Evolutionary conservation across 371 early-diverging fungal species (phyloP), one percentile per base, ranked within the genome.

Genomic region (Homolaphlyctis polyrhiza): DNA sequence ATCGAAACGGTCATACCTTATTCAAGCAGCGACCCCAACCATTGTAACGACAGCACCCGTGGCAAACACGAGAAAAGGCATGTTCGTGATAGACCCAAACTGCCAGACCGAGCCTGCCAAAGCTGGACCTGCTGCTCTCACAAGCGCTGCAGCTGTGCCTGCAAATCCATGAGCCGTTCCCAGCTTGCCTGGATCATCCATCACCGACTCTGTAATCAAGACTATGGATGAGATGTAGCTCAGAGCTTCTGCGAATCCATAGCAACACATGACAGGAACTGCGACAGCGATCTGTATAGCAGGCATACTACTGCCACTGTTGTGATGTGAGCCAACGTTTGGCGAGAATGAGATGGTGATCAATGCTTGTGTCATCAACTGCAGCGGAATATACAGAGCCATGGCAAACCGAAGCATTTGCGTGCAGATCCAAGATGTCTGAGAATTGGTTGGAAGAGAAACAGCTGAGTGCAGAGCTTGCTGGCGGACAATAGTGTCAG

Each of bases 121-220:
- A 1, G 73, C 69, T 1, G 81, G 81, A 16, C 72, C 73, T n/a
- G 79, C 32, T 1, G 73, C 75, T 30, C 79, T 45, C 23, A 66
- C 58, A 14, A 50, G 51, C 0, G 81, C 78, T 1, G 79, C 73
- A 43, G 69, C 65, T 2, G 77, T 75, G 36, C 66, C 39, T 1
- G 79, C 77, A 33, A 79, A 51, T 0, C 81, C 81, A 63, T 81
- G 81, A 0, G 74, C 67, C 6, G 71, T 52, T 0, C 81, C 81
- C 33, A 78, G 64, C 30, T 27, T 2, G 14, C 66, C 35, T n/a
- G n/a, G n/a, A 5, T 29, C 13, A 11, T 68, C 51, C 14, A 68
- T 21, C 2, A 64, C 75, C 6, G 70, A 60, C 39, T 77, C 73
- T 2, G 77, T 75, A 59, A 81, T 78, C 66, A 74, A 58, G 30